A percentile compares a stretch with the other conserved stretches of the same genome.
These are phyloP conservation scores for Aspergillus hiratsukae DNA, from an alignment of 2,329 filamentous ascomycete species.

Conservation along the genomic window DNA sequence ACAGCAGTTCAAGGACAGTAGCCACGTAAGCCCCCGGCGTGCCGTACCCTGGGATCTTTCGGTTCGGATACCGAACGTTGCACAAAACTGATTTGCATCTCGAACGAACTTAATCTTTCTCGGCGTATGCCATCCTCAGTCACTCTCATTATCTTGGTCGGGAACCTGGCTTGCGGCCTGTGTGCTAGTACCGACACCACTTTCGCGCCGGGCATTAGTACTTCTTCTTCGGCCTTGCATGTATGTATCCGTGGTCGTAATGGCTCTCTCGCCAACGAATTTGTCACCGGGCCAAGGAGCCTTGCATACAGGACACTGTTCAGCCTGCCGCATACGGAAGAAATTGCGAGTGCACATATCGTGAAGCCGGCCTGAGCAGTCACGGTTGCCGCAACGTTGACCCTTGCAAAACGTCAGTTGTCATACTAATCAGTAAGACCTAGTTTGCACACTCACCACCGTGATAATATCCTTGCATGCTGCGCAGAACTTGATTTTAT, in stretches of 20 bases:
- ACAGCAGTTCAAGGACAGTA: not conserved
- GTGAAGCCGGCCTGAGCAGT: constrained; percentile 69
- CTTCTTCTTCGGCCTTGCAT: constrained; percentile 23
- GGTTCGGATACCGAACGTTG: not conserved
- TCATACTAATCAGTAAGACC: not conserved
- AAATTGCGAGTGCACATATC: constrained; percentile 69
- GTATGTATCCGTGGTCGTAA: constrained; percentile 28
- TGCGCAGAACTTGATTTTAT: constrained; percentile 79
- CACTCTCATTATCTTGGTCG: not conserved
- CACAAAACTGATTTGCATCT: not conserved
- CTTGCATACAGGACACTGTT: constrained; percentile 60
- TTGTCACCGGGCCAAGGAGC: constrained; percentile 48
- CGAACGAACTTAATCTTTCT: not conserved
- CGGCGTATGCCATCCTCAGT: not conserved
- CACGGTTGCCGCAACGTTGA: constrained; percentile 65
- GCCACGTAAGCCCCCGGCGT: too few relatives aligned
- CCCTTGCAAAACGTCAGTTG: constrained; percentile 45
- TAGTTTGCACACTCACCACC: constrained; percentile 43
- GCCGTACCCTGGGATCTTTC: not conserved
- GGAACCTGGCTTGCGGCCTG: constrained; percentile 6
- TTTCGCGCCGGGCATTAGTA: constrained; percentile 13
- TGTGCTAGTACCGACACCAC: constrained; percentile 8
- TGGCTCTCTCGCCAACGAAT: constrained; percentile 52
- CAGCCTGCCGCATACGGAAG: constrained; percentile 61
- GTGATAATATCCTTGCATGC: constrained; percentile 90